A percentile compares a stretch with the other conserved stretches of the same genome.
Evolutionary conservation across 2,329 filamentous ascomycete genomes (phyloP).

Genomic region (Fusarium sp.): DNA sequence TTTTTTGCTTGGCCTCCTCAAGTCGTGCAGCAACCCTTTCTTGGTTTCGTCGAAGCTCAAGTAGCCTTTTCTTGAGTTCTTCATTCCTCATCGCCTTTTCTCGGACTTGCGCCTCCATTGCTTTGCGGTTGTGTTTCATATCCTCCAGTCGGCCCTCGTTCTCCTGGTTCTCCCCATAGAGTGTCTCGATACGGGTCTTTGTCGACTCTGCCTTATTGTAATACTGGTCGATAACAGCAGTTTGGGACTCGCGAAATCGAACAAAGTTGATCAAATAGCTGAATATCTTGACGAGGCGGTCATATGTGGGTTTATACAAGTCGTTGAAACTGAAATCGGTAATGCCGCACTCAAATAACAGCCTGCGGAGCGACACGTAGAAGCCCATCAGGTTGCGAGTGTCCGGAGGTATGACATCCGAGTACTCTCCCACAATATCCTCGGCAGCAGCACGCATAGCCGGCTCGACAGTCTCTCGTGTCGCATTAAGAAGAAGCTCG

Average conservation of each 20-base stretch:
- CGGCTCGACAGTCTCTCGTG: constrained; percentile 91
- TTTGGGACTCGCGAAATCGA: constrained; percentile 94
- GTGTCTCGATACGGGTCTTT: constrained; percentile 86
- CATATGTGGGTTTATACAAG: constrained; percentile 89
- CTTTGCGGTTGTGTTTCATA: constrained; percentile 82
- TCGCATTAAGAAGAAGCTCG: constrained; percentile 92
- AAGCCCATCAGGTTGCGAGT: constrained; percentile 97
- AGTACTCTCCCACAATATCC: constrained; percentile 84
- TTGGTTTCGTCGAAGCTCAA: constrained; percentile 85
- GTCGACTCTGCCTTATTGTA: constrained; percentile 91
- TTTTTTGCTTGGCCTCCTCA: constrained; percentile 85
- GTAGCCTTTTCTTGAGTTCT: constrained; percentile 83
- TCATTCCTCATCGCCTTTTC: constrained; percentile 90
- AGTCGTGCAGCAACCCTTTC: constrained; percentile 85
- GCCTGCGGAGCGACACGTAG: constrained; percentile 82
- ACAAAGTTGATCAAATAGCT: constrained; percentile 99
- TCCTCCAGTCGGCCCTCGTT: constrained; percentile 84
- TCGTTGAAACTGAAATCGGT: constrained; percentile 95
- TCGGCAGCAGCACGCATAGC: constrained; percentile 94
- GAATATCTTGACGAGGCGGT: constrained; percentile 92
- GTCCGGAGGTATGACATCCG: constrained; percentile 87
- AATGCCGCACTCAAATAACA: constrained; percentile 90
- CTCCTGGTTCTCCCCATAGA: constrained; percentile 88
- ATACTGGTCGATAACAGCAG: constrained; percentile 88
- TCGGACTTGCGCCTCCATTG: constrained; percentile 83